A percentile compares a stretch with the other conserved stretches of the same genome.
phyloP scores from a whole-genome alignment of 768 basidiomycete species.

The Kwoniella pini region DNA sequence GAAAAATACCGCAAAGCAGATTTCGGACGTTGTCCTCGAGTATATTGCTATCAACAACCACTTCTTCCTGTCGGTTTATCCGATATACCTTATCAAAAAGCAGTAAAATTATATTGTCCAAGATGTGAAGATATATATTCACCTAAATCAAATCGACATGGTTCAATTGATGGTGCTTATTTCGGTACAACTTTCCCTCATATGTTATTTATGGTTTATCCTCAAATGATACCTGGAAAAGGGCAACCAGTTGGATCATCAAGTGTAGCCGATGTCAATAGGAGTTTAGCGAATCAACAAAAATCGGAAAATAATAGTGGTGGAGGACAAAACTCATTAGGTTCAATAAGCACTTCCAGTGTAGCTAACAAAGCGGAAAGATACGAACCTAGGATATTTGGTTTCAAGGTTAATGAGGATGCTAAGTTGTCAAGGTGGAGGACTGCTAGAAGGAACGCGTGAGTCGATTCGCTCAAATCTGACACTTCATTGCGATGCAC shows the following conservation, averaged over 20 bases:
- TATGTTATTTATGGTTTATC: constrained; percentile 95
- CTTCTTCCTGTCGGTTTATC: constrained; percentile 96
- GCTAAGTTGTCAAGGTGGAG: constrained; percentile 96
- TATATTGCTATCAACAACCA: constrained; percentile 89
- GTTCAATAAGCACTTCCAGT: constrained; percentile 65
- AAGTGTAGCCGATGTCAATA: constrained; percentile 28
- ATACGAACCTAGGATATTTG: constrained; percentile 91
- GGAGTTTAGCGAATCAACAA: constrained; percentile 16
- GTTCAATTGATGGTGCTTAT: constrained; percentile 96
- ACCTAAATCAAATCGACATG: constrained; percentile 94
- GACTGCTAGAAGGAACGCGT: constrained; percentile 86
- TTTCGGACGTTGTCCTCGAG: constrained; percentile 97
- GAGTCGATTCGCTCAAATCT: constrained; percentile 45
- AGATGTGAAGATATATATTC: constrained; percentile 98
- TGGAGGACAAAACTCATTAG: constrained; percentile 58
- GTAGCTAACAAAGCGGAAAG: constrained; percentile 87
- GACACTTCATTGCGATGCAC: no score
- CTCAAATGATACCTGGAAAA: constrained; percentile 85
- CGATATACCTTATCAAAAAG: constrained; percentile 97
- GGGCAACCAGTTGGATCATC: constrained; percentile 50
- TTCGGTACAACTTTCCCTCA: constrained; percentile 98
- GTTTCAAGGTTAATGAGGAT: constrained; percentile 91
- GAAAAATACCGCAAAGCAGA: constrained; percentile 99
- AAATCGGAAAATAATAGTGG: not conserved
- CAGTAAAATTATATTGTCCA: constrained; percentile 97